Conservation (phyloP, 2,329 filamentous ascomycete species). For the Cercospora berteroae region DNA sequence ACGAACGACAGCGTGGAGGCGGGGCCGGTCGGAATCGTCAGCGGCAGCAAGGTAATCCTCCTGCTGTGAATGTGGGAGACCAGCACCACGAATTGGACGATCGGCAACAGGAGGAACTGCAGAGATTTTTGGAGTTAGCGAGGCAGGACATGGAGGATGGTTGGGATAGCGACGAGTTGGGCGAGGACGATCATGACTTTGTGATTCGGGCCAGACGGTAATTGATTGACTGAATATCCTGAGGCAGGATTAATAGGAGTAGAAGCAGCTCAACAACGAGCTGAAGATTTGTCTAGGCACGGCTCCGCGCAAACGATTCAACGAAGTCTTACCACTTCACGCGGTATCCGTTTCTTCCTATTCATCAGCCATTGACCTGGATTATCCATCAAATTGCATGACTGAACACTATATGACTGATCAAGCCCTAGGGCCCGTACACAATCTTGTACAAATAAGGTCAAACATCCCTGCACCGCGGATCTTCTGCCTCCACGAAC, state of each 20-base stretch:
- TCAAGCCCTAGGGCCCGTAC: neutral
- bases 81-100: slow-evolving; percentile 24
- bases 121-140: slow-evolving; percentile 54
- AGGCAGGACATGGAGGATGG: slow-evolving; percentile 56
- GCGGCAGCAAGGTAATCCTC: slow-evolving; percentile 2
- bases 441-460: neutral
- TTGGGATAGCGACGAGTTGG: slow-evolving; percentile 60
- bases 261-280: neutral
- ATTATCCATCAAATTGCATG: neutral
- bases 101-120: slow-evolving; percentile 41
- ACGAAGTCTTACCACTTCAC: neutral
- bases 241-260: neutral
- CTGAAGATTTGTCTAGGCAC: neutral
- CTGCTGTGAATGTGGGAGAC: slow-evolving; percentile 15
- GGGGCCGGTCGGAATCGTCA: slow-evolving; percentile 19
- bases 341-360: neutral
- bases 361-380: neutral
- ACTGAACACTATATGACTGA: neutral
- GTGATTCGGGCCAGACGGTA: slow-evolving; percentile 24
- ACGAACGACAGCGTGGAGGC: slow-evolving; percentile 8
- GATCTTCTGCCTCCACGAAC: neutral
- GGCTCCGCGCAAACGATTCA: neutral
- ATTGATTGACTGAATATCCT: slow-evolving; percentile 1
- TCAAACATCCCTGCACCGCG: neutral
- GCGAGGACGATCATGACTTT: slow-evolving; percentile 38